Conservation (phyloP, 306 rosid species). For the Arachis stenosperma region DNA sequence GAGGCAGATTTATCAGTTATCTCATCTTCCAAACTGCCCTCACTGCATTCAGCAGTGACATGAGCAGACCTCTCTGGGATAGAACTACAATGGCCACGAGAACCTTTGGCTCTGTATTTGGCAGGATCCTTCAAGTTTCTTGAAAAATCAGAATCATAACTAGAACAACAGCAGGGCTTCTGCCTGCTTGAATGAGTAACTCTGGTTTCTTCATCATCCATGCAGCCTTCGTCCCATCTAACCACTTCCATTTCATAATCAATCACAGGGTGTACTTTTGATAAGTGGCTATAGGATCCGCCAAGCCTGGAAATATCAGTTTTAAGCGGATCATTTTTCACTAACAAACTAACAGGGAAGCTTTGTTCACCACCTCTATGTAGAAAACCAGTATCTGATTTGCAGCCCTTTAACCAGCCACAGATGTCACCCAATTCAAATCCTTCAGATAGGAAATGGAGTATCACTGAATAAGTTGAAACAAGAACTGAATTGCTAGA, state of each 20-base stretch:
- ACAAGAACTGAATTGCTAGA: slow-evolving; percentile 88
- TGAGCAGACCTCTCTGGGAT: slow-evolving; percentile 86
- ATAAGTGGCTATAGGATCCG: slow-evolving; percentile 82
- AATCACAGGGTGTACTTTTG: slow-evolving; percentile 58
- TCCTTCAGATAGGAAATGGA: slow-evolving; percentile 95
- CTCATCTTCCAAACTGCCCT: slow-evolving; percentile 80
- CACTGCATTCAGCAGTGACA: slow-evolving; percentile 83
- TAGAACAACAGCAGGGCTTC: slow-evolving; percentile 96
- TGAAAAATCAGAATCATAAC: slow-evolving; percentile 70
- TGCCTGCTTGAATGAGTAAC: slow-evolving; percentile 78
- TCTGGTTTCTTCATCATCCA: slow-evolving; percentile 82
- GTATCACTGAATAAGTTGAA: slow-evolving; percentile 86
- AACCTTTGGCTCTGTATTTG: slow-evolving; percentile 63
- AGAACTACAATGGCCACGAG: slow-evolving; percentile 66
- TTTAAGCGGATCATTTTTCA: slow-evolving; percentile 61
- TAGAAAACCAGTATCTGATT: slow-evolving; percentile 84
- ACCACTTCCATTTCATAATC: slow-evolving; percentile 74
- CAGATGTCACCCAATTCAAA: slow-evolving; percentile 75
- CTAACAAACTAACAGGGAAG: slow-evolving; percentile 69
- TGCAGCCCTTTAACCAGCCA: slow-evolving; percentile 79
- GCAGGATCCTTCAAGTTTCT: slow-evolving; percentile 73
- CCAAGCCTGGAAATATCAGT: slow-evolving; percentile 84
- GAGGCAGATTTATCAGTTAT: slow-evolving; percentile 90
- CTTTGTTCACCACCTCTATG: slow-evolving; percentile 92
- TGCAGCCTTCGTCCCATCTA: slow-evolving; percentile 93